Conservation (phyloP, 2,329 filamentous ascomycete species). For the Rhytidhysteron rufulum region DNA sequence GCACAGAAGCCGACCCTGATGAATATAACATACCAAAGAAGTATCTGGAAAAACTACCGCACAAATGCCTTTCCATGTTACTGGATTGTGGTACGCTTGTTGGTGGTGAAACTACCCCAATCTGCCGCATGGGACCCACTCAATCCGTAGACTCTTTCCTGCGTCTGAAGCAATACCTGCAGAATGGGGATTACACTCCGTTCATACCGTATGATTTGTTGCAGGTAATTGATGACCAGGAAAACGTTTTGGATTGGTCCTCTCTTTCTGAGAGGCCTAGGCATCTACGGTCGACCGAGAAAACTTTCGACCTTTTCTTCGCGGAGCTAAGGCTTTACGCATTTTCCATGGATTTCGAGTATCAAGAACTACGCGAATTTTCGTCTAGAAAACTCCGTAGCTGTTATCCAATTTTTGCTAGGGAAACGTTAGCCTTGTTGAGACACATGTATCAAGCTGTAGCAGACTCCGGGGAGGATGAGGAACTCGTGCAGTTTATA, state of each 20-base stretch:
- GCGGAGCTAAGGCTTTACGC: neutral
- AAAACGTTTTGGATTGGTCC: slow-evolving; percentile 1
- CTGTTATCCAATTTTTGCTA: slow-evolving; percentile 1
- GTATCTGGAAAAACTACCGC: neutral
- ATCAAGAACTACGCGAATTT: slow-evolving; percentile 1
- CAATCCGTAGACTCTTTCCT: neutral
- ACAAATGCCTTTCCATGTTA: neutral
- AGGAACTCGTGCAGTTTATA: slow-evolving; percentile 1
- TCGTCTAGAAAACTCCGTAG: slow-evolving; percentile 2
- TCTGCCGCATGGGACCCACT: slow-evolving; percentile 1
- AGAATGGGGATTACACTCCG: neutral
- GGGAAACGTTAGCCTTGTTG: neutral
- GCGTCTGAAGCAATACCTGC: slow-evolving; percentile 1
- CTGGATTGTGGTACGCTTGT: neutral
- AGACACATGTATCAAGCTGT: neutral
- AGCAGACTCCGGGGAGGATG: neutral
- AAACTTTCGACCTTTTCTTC: neutral
- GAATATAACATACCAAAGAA: neutral
- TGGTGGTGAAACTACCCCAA: neutral
- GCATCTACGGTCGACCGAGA: neutral
- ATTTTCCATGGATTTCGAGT: neutral
- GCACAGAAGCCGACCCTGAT: neutral
- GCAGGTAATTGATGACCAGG: neutral
- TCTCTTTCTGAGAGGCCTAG: neutral
- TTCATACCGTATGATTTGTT: neutral